Base-by-base conservation (phyloP, 441 rosid genomes). In the Arabidopsis lyrata region DNA sequence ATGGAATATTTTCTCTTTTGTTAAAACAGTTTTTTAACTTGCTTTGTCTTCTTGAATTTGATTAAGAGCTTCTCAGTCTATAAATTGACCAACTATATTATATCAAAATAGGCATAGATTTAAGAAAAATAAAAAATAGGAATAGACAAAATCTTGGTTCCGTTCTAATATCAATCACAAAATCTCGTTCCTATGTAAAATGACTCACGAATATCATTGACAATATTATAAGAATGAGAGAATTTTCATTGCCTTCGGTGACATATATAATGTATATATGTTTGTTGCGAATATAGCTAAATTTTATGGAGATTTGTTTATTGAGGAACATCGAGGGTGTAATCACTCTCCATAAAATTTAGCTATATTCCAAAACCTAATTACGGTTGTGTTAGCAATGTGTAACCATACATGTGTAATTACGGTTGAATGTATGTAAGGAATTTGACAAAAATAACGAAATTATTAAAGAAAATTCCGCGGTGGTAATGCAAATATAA, bases 1-100 rank as follows among this genome's bases (percentile, higher is more conserved):
- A 52, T 71, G 31, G 76, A 65, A 77, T 64, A 69, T 76, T 48
- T 76, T 16, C 54, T 57, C 27, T 12, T 34, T 44, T 42, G 20
- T 2, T 38, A 35, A 35, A 15, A 13, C 12, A 12, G 20, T 14
- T 54, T 60, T 15, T 45, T 15, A 47, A 63, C 53, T 70, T 69
- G 70, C 20, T 75, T 75, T 63, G 61, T 32, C 61, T 63, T 76
- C 50, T 29, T 16, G 52, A 42, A 14, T 75, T 53, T 45, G 42
- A 61, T 61, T 44, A 75, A 45, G 63, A 42, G 48, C 68, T 41
- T 32, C 11, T 32, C 67, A 50, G 31, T 32, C 38, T 27, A 35
- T 53, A 68, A 34, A 27, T 44, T 50, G 68, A 75, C 42, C 61
- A 42, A 7, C n/a, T 64, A 34, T 63, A 44, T 22, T 12, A 55